A percentile compares a stretch with the other conserved stretches of the same genome.
phyloP scores from a whole-genome alignment of 768 basidiomycete genomes.

The Lactarius trivialis region DNA sequence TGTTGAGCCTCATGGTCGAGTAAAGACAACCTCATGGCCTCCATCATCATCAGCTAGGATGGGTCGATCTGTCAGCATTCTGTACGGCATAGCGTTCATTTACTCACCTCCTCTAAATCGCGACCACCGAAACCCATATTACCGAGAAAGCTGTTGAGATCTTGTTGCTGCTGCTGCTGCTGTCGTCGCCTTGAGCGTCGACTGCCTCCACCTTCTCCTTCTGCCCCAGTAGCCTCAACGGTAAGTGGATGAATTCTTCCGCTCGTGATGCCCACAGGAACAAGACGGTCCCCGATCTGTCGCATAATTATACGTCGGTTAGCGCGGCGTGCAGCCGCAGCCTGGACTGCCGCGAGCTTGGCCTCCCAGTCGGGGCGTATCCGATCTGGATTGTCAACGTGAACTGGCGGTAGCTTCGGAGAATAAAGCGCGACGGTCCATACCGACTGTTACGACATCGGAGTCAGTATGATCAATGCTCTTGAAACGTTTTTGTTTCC shows the following conservation, averaged over 20 bases:
- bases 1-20: slow-evolving; percentile 94
- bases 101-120: slow-evolving; percentile 83
- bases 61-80: not conserved
- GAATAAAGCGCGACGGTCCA: slow-evolving; percentile 22
- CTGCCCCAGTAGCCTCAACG: slow-evolving; percentile 48
- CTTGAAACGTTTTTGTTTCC: slow-evolving; percentile 69
- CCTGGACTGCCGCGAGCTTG: slow-evolving; percentile 88
- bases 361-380: slow-evolving; percentile 98
- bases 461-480: slow-evolving; percentile 80
- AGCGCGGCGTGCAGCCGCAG: slow-evolving; percentile 92
- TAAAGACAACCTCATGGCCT: slow-evolving; percentile 94
- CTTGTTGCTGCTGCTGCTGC: slow-evolving; percentile 45
- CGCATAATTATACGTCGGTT: slow-evolving; percentile 97
- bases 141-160: slow-evolving; percentile 56
- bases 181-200: slow-evolving; percentile 56
- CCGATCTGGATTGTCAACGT: slow-evolving; percentile 53
- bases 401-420: slow-evolving; percentile 8
- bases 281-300: slow-evolving; percentile 93
- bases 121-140: slow-evolving; percentile 70
- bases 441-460: slow-evolving; percentile 89
- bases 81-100: not conserved
- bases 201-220: slow-evolving; percentile 35
- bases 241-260: slow-evolving; percentile 68
- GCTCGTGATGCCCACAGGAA: slow-evolving; percentile 94
- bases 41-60: slow-evolving; percentile 93